Base-by-base conservation (phyloP, 225 moss, liverwort and hornwort genomes). In the Lunularia cruciata region DNA sequence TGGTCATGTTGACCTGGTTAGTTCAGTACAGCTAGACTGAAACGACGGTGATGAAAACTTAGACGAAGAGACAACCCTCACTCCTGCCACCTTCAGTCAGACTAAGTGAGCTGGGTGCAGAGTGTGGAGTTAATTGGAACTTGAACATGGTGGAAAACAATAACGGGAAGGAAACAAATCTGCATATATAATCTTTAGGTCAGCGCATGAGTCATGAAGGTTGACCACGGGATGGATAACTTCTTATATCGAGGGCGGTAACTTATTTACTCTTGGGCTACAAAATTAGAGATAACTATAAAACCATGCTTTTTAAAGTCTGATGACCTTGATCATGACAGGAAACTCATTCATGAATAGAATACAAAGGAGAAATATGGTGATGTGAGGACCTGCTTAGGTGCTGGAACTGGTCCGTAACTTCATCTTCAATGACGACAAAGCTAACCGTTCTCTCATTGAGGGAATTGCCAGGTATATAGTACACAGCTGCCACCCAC, bases 81-180 rank as follows among this genome's bases (percentile, higher is more conserved):
- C 20, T 51, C 25, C 51, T 51, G 51, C 51, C 51, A 3, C 20
- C 0, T 5, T 5, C 51, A 20, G 51, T 5, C 51, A 20, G 51
- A 51, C 51, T 20, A 51, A 51, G 25, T 51, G 51, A 51, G 51
- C 51, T 19, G 20, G 51, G 51, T 51, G n/a, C 51, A 51, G 51
- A 22, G 51, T 18, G 5, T 19, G 5, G 20, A 51, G 25, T 23
- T 6, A 51, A 8, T 9, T 8, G 25, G 51, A n/a, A 18, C 25
- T 6, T 22, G 25, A 51, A 51, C 22, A 8, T 22, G 48, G 43
- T 43, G 43, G 16, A 43, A 43, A 51, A 22, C 2, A 20, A 51
- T 51, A 18, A 20, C n/a, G 19, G 8, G 22, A 43, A 43, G 16
- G 43, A 43, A n/a, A n/a, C n/a, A n/a, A n/a, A n/a, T n/a, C n/a